Evolutionary conservation across 2,329 filamentous ascomycete species (phyloP).

Genomic region (Myriosclerotinia scirpicola): DNA sequence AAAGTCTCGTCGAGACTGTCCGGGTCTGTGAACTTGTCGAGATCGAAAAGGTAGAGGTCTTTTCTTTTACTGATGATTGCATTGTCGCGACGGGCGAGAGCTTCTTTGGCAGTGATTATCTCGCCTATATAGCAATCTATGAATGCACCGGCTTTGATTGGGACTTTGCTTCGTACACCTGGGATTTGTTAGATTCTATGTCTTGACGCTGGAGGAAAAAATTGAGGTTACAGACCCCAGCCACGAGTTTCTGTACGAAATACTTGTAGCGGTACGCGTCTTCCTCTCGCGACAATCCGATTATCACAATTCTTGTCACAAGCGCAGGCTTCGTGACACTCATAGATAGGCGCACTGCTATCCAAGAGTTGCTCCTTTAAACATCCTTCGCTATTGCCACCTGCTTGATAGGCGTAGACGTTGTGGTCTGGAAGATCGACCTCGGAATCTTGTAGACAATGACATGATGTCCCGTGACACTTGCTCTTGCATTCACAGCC

Average conservation of each 20-base stretch:
- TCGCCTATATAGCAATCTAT: constrained; percentile 78
- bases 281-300: constrained; percentile 72
- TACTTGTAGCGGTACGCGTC: constrained; percentile 70
- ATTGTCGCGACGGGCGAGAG: constrained; percentile 60
- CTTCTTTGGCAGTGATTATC: constrained; percentile 63
- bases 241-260: constrained; percentile 74
- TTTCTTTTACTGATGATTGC: constrained; percentile 61
- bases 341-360: constrained; percentile 68
- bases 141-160: constrained; percentile 71
- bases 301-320: constrained; percentile 69
- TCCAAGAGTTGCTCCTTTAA: constrained; percentile 53
- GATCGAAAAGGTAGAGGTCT: constrained; percentile 74
- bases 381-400: constrained; percentile 51
- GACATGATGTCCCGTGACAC: constrained; percentile 67
- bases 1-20: constrained; percentile 57
- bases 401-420: constrained; percentile 52
- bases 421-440: constrained; percentile 37
- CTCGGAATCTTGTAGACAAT: constrained; percentile 62
- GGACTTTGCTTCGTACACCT: constrained; percentile 64
- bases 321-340: constrained; percentile 71
- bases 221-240: constrained; percentile 59
- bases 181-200: constrained; percentile 23
- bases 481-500: constrained; percentile 67
- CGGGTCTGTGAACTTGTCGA: constrained; percentile 74
- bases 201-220: not conserved